A percentile compares a stretch with the other conserved stretches of the same genome.
Evolutionary conservation across 2,329 filamentous ascomycete species (phyloP).

Genomic region (Aspergillus neotritici): DNA sequence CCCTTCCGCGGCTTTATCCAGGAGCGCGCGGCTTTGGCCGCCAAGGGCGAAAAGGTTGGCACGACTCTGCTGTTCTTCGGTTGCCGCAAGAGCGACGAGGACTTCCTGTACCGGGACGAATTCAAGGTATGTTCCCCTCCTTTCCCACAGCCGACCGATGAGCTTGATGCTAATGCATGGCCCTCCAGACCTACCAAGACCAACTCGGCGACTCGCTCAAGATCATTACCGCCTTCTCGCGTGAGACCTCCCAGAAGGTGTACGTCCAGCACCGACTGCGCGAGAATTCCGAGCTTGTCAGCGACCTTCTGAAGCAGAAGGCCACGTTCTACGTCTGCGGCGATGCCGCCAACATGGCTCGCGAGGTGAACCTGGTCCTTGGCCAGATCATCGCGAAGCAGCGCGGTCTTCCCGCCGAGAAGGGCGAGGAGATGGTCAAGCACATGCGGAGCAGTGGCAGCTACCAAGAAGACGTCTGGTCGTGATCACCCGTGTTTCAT

Average conservation of each 20-base stretch:
- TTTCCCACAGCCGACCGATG: constrained; percentile 1
- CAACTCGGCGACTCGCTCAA: constrained; percentile 83
- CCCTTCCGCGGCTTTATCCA: constrained; percentile 95
- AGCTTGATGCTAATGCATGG: constrained; percentile 21
- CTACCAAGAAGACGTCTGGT: constrained; percentile 82
- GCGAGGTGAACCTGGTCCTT: constrained; percentile 84
- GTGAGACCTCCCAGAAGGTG: constrained; percentile 78
- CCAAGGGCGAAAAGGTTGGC: constrained; percentile 75
- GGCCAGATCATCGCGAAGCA: constrained; percentile 80
- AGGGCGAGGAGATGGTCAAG: constrained; percentile 95
- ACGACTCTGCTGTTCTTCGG: constrained; percentile 91
- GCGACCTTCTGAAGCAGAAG: constrained; percentile 74
- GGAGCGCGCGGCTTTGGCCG: constrained; percentile 78
- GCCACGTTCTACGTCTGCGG: constrained; percentile 98
- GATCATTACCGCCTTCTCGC: constrained; percentile 91
- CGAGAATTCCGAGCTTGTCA: constrained; percentile 76
- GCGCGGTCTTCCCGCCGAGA: constrained; percentile 72
- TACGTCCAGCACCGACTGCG: constrained; percentile 93
- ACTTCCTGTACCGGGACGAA: constrained; percentile 87
- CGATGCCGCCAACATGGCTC: constrained; percentile 94
- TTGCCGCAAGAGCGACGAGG: constrained; percentile 79
- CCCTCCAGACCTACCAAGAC: constrained; percentile 68
- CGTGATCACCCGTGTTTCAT: constrained; percentile 35
- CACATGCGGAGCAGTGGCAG: constrained; percentile 90
- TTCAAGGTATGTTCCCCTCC: constrained; percentile 69